Percentiles rank a stretch among this genome's conserved stretches.
phyloP scores from a whole-genome alignment of 495 filamentous ascomycete genomes.

The Neurospora sp. region DNA sequence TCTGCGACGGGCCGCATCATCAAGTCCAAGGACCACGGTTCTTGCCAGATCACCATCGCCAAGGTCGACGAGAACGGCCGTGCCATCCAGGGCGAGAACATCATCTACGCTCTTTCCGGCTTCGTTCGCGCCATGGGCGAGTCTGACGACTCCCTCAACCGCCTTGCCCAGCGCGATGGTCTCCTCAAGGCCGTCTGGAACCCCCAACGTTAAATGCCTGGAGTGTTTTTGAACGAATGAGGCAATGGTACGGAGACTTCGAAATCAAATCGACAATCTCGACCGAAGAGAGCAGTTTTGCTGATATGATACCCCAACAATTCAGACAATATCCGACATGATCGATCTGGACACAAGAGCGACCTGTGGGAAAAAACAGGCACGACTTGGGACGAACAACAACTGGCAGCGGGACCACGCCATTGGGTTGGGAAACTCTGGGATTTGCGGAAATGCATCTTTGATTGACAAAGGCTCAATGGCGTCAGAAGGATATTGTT shows the following conservation, averaged over 20 bases:
- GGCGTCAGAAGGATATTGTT: constrained; percentile 27
- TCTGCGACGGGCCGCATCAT: constrained; percentile 94
- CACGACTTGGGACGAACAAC: neutral
- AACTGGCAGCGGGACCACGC: constrained; percentile 16
- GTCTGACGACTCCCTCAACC: constrained; percentile 92
- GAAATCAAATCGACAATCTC: neutral
- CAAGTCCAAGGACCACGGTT: constrained; percentile 97
- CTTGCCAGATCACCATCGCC: constrained; percentile 81
- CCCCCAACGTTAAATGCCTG: constrained; percentile 53
- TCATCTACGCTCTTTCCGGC: constrained; percentile 92
- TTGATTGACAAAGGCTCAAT: constrained; percentile 15
- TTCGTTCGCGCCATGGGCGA: constrained; percentile 98
- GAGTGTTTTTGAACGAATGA: constrained; percentile 3
- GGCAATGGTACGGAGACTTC: constrained; percentile 14
- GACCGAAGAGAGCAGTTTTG: constrained; percentile 12
- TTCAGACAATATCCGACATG: constrained; percentile 9
- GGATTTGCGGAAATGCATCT: constrained; percentile 12
- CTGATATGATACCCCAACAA: neutral
- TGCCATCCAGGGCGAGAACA: constrained; percentile 87
- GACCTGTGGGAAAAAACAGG: constrained; percentile 1
- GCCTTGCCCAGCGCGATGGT: constrained; percentile 89
- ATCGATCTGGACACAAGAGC: constrained; percentile 14
- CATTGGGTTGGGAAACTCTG: neutral
- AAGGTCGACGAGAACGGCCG: constrained; percentile 97
- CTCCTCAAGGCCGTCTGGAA: constrained; percentile 95